Base-by-base conservation (phyloP, 2,329 filamentous ascomycete genomes). In the Fusarium sp. region DNA sequence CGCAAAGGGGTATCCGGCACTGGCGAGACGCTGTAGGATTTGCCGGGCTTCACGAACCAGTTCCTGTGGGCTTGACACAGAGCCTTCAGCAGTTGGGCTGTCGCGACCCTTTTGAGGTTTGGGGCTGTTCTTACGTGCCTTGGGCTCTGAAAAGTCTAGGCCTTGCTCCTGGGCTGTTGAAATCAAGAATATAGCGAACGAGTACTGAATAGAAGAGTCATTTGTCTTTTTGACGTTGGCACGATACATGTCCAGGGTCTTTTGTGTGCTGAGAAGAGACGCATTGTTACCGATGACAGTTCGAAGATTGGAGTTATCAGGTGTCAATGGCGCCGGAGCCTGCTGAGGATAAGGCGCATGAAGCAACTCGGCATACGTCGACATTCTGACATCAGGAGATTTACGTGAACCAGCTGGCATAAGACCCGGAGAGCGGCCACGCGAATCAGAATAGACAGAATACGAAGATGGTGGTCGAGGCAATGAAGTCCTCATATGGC, bases 141-240 rank as follows among this genome's bases (percentile, higher is more conserved):
- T 81, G 54, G 85, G 79, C 62, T 88, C 86, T 3, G 87, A 84
- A 51, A 84, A 81, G 68, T 89, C 86, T 26, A 92, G 78, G 5
- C 90, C 91, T 80, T 93, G 89, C 80, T 97, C 94, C 80, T 94
- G 93, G 45, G 96, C 95, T 4, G 94, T 92, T 52, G 95, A 94
- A 75, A 98, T 92, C 85, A 99, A 91, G 82, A 97, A 98, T 42
- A 98, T 89, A 5, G 96, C 96, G 83, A 99, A 98, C 36, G 97
- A 96, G 82, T 98, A 98, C 82, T 98, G 95, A 39, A 97, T 93
- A 8, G 93, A 92, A 22, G 92, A 88, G 82, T 98, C 95, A 72
- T 93, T 96, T 6, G 96, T 97, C 86, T 99, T 99, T 85, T 98
- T 98, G 66, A 98, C 94, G 79, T 98, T 99, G 62, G 93, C 92